These are phyloP conservation scores for Metschnikowia reukaufii DNA, from an alignment of 805 yeast genomes.

Conservation along the genomic window DNA sequence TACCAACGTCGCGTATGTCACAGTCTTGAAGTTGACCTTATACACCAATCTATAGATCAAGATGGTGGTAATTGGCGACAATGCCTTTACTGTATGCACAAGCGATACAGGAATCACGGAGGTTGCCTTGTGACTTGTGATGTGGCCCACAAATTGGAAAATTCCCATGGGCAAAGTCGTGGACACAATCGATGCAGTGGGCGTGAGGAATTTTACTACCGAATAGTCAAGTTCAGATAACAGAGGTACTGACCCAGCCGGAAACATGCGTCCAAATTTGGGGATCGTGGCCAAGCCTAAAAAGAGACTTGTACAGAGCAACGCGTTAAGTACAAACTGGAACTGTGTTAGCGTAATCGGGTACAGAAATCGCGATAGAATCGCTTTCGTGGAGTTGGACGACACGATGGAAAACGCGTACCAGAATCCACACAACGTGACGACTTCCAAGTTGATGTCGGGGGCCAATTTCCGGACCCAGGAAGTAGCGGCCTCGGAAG, in stretches of 20 bases:
- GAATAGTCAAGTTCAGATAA: conserved; percentile 24
- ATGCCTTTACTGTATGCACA: conserved; percentile 91
- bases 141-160: conserved; percentile 91
- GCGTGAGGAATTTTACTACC: conserved; percentile 47
- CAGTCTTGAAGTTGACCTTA: conserved; percentile 52
- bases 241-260: conserved; percentile 22
- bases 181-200: conserved; percentile 50
- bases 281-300: conserved; percentile 31
- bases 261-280: conserved; percentile 21
- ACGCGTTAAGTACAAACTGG: conserved; percentile 75
- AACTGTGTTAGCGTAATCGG: conserved; percentile 90
- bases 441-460: conserved; percentile 15
- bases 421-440: conserved; percentile 68
- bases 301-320: conserved; percentile 52
- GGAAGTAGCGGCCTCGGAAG: background rate
- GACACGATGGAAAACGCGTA: conserved; percentile 78
- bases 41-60: conserved; percentile 67
- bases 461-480: conserved; percentile 14
- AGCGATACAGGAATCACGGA: conserved; percentile 88
- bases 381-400: conserved; percentile 76
- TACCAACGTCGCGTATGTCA: conserved; percentile 74
- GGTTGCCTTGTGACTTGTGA: conserved; percentile 90
- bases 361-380: conserved; percentile 64
- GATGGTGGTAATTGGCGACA: conserved; percentile 88
- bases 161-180: conserved; percentile 92